These are phyloP conservation scores for Metschnikowia vanudenii DNA, from an alignment of 805 yeast genomes.

Conservation along the genomic window DNA sequence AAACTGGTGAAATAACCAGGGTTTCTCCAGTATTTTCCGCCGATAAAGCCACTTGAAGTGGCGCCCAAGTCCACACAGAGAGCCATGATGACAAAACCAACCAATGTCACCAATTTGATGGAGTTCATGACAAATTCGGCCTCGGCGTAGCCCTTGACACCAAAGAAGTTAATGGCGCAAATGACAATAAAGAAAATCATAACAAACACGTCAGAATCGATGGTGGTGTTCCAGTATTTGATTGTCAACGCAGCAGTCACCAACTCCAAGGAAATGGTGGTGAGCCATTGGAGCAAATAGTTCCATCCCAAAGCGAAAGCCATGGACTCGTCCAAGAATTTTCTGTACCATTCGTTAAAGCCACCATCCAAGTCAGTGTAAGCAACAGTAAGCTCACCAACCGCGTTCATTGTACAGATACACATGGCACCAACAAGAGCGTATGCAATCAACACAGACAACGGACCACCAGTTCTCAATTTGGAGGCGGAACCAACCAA, in stretches of 20 bases:
- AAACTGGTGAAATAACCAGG: slow-evolving; percentile 39
- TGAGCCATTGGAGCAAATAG: slow-evolving; percentile 32
- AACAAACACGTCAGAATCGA: slow-evolving; percentile 59
- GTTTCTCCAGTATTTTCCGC: slow-evolving; percentile 41
- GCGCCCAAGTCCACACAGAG: slow-evolving; percentile 40
- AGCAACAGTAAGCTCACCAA: slow-evolving; percentile 56
- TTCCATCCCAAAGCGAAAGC: slow-evolving; percentile 42
- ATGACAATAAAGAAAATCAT: slow-evolving; percentile 50
- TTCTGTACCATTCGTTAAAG: slow-evolving; percentile 28
- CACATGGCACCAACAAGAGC: slow-evolving; percentile 28
- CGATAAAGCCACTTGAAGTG: slow-evolving; percentile 32
- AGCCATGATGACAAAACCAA: slow-evolving; percentile 42
- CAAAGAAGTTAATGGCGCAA: slow-evolving; percentile 43
- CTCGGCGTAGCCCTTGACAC: slow-evolving; percentile 48
- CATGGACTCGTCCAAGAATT: slow-evolving; percentile 36
- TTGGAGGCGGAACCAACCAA: slow-evolving; percentile 39
- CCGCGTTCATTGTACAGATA: slow-evolving; percentile 37
- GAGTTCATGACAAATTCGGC: slow-evolving; percentile 42
- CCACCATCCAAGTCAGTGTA: slow-evolving; percentile 49
- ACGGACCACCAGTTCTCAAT: slow-evolving; percentile 27
- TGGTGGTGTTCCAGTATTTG: slow-evolving; percentile 51
- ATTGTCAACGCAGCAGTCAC: slow-evolving; percentile 46
- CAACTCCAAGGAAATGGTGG: slow-evolving; percentile 22
- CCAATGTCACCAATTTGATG: slow-evolving; percentile 35
- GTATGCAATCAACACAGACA: slow-evolving; percentile 25